These are phyloP conservation scores for Leccinum huronense DNA, from an alignment of 1,284 basidiomycete genomes.

Conservation along the genomic window DNA sequence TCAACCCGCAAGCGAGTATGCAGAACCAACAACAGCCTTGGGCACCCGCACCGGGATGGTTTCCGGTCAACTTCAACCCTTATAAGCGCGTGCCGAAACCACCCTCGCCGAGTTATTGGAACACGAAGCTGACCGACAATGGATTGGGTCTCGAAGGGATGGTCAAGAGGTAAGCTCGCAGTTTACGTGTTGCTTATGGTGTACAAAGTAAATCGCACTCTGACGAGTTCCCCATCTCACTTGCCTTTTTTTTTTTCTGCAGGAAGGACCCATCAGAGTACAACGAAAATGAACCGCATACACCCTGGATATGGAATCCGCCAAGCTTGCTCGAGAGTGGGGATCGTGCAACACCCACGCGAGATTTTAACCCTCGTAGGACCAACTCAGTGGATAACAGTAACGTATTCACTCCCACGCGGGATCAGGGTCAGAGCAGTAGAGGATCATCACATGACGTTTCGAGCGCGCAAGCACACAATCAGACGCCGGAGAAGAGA, in stretches of 20 bases:
- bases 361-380: slow-evolving; percentile 34
- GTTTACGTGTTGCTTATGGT: slow-evolving; percentile 4
- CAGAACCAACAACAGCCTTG: slow-evolving; percentile 32
- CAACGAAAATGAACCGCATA: slow-evolving; percentile 35
- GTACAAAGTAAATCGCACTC: slow-evolving; percentile 7
- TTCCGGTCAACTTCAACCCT: slow-evolving; percentile 47
- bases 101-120: slow-evolving; percentile 61
- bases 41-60: slow-evolving; percentile 34
- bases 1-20: slow-evolving; percentile 29
- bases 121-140: slow-evolving; percentile 54
- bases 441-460: slow-evolving; percentile 19
- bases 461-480: slow-evolving; percentile 15
- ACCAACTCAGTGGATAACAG: slow-evolving; percentile 24
- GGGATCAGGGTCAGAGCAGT: slow-evolving; percentile 25
- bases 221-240: slow-evolving; percentile 10
- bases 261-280: slow-evolving; percentile 39
- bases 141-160: slow-evolving; percentile 64
- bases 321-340: slow-evolving; percentile 32
- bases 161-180: slow-evolving; percentile 54
- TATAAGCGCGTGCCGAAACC: slow-evolving; percentile 58
- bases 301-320: slow-evolving; percentile 49
- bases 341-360: slow-evolving; percentile 33
- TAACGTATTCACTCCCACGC: slow-evolving; percentile 17
- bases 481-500: slow-evolving; percentile 28
- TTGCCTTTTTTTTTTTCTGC: background rate